These are phyloP conservation scores for Porphyridium purpureum DNA, from an alignment of 23 red algal species.

Conservation along the genomic window DNA sequence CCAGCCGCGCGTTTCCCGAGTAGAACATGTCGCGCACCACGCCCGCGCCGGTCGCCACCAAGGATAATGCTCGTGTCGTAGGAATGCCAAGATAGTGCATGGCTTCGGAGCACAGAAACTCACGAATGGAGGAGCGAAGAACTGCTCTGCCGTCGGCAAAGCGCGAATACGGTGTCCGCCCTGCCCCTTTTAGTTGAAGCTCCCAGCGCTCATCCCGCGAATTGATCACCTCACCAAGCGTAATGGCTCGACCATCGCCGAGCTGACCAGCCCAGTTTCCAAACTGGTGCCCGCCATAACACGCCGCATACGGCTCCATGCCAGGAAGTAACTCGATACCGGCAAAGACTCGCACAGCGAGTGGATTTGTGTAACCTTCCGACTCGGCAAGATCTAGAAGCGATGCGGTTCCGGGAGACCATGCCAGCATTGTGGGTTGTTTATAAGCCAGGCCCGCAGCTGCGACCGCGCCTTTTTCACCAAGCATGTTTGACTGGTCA, in stretches of 20 bases:
- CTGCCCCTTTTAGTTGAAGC: constrained; percentile 92
- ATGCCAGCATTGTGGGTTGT: constrained; percentile 51
- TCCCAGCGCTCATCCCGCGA: constrained; percentile 36
- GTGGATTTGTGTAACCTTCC: neutral
- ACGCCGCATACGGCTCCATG: constrained; percentile 73
- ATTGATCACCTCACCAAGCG: constrained; percentile 69
- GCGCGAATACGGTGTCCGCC: constrained; percentile 78
- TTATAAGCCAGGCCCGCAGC: neutral
- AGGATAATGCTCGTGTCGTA: constrained; percentile 69
- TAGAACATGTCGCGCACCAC: constrained; percentile 97
- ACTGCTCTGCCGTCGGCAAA: constrained; percentile 94
- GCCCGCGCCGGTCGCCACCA: constrained; percentile 63
- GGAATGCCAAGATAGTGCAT: constrained; percentile 82
- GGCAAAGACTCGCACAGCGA: constrained; percentile 15
- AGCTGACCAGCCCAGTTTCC: constrained; percentile 91
- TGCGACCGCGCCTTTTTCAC: neutral
- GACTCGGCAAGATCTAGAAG: constrained; percentile 16
- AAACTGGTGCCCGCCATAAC: constrained; percentile 98
- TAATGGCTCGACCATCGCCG: constrained; percentile 90
- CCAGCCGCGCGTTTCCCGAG: constrained; percentile 40
- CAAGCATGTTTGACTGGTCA: constrained; percentile 3
- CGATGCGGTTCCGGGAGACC: constrained; percentile 24
- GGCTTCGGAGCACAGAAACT: constrained; percentile 85
- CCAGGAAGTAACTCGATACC: constrained; percentile 23
- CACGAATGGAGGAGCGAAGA: constrained; percentile 76